These are phyloP conservation scores for Nicotiana benthamiana DNA, from an alignment of 257 asterid species.

Conservation along the genomic window DNA sequence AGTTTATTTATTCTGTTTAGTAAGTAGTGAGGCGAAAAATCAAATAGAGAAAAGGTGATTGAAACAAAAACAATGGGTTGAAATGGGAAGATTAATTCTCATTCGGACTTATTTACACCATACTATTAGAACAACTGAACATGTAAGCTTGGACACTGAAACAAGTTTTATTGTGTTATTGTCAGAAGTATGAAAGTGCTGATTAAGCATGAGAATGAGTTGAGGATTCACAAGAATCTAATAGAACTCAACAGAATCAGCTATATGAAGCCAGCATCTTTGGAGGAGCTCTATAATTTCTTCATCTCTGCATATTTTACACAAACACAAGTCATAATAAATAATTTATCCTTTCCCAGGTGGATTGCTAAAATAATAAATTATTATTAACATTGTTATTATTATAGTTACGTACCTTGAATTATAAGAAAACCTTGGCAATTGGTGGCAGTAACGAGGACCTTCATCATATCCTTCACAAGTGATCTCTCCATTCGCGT, in stretches of 20 bases:
- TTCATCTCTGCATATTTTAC: slow-evolving; percentile 2
- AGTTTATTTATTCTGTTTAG: not conserved
- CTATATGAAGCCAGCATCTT: not conserved
- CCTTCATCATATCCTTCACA: slow-evolving; percentile 34
- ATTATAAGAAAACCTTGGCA: not conserved
- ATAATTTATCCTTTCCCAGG: no score
- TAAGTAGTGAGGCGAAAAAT: not conserved
- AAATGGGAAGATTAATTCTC: not conserved
- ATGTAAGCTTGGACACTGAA: not conserved
- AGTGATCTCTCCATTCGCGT: slow-evolving; percentile 22
- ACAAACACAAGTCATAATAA: not conserved
- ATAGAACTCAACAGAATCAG: not conserved
- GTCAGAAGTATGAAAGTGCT: not conserved
- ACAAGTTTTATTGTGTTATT: not conserved
- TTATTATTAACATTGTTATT: no score
- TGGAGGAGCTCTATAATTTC: not conserved
- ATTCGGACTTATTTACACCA: no score
- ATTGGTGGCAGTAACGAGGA: slow-evolving; percentile 13
- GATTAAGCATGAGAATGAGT: not conserved
- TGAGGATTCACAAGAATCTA: not conserved
- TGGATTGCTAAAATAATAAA: no score
- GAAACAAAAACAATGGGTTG: not conserved
- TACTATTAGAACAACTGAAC: not conserved
- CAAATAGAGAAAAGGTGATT: not conserved
- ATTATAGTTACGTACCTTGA: slow-evolving; percentile 11